Percentiles rank a stretch among this genome's conserved stretches.
Conservation (phyloP, 2,329 filamentous ascomycete genomes). For the Diplodia mutila region DNA sequence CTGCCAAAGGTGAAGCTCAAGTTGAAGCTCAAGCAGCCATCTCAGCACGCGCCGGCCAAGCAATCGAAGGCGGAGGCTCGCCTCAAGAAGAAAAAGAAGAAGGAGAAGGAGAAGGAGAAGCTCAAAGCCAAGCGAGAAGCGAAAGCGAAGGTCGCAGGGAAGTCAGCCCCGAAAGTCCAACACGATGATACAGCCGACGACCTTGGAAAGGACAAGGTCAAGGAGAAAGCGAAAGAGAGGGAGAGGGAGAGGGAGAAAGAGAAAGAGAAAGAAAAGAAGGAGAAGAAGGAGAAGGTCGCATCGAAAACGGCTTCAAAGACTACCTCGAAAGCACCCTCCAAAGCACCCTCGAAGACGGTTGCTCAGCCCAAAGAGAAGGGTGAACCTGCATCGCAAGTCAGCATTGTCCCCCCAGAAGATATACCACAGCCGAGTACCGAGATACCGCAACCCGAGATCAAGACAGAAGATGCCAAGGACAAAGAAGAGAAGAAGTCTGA, state of each 20-base stretch:
- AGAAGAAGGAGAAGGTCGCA: slow-evolving; percentile 36
- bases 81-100: slow-evolving; percentile 13
- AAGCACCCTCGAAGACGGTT: slow-evolving; percentile 27
- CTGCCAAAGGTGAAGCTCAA: slow-evolving; percentile 35
- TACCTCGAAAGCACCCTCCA: slow-evolving; percentile 20
- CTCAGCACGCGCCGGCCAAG: slow-evolving; percentile 8
- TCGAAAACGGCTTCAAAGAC: slow-evolving; percentile 31
- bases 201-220: slow-evolving; percentile 4
- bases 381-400: slow-evolving; percentile 21
- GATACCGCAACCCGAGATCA: slow-evolving; percentile 26
- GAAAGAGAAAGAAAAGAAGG: slow-evolving; percentile 35
- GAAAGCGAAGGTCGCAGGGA: slow-evolving; percentile 19
- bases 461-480: slow-evolving; percentile 22
- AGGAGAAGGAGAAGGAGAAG: slow-evolving; percentile 25
- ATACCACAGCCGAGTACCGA: slow-evolving; percentile 24
- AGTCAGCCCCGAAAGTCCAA: slow-evolving; percentile 21
- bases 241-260: slow-evolving; percentile 34
- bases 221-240: slow-evolving; percentile 32
- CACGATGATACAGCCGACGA: background rate
- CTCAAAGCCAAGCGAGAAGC: slow-evolving; percentile 29
- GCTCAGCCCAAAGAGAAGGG: slow-evolving; percentile 32
- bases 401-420: slow-evolving; percentile 20
- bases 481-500: slow-evolving; percentile 24
- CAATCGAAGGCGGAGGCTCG: slow-evolving; percentile 21
- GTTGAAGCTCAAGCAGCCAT: slow-evolving; percentile 29